Conservation (phyloP, 164 flowering plant genomes). For the Santalum album region DNA sequence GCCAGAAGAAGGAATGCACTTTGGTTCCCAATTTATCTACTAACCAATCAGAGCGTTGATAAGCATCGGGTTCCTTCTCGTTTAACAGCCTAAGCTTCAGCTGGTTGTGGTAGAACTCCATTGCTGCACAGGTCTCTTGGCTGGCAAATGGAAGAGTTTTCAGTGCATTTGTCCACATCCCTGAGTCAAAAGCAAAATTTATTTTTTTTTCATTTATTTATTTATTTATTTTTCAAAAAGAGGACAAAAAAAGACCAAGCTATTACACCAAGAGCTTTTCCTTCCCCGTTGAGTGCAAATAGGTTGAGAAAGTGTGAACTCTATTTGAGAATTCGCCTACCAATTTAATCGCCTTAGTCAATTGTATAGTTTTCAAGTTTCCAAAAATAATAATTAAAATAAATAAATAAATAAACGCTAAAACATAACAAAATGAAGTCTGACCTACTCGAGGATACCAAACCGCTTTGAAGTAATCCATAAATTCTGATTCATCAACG, state of each 20-base stretch:
- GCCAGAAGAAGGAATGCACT: slow-evolving; percentile 93
- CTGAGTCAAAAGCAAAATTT: slow-evolving; percentile 26
- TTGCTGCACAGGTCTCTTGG: slow-evolving; percentile 75
- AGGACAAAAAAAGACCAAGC: not conserved
- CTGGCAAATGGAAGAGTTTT: slow-evolving; percentile 73
- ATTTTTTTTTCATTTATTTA: not conserved
- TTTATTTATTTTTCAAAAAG: too few relatives aligned
- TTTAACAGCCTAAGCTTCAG: slow-evolving; percentile 64
- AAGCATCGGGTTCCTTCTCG: slow-evolving; percentile 57
- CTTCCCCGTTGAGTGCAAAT: not conserved
- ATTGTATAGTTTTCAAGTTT: not conserved
- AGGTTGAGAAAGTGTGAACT: not conserved
- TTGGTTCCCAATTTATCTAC: slow-evolving; percentile 76
- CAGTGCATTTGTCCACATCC: slow-evolving; percentile 50
- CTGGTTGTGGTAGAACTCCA: slow-evolving; percentile 87
- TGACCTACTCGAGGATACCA: slow-evolving; percentile 89
- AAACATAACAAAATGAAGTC: slow-evolving; percentile 1
- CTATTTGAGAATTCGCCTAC: not conserved
- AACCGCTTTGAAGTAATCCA: slow-evolving; percentile 80
- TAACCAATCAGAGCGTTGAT: slow-evolving; percentile 88
- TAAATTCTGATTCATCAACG: slow-evolving; percentile 53
- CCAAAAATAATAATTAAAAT: not conserved
- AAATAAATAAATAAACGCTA: not conserved
- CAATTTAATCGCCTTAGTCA: not conserved
- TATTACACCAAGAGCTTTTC: too few relatives aligned